Base-by-base conservation (phyloP, 805 yeast species). In the Wickerhamomyces xylosicus region DNA sequence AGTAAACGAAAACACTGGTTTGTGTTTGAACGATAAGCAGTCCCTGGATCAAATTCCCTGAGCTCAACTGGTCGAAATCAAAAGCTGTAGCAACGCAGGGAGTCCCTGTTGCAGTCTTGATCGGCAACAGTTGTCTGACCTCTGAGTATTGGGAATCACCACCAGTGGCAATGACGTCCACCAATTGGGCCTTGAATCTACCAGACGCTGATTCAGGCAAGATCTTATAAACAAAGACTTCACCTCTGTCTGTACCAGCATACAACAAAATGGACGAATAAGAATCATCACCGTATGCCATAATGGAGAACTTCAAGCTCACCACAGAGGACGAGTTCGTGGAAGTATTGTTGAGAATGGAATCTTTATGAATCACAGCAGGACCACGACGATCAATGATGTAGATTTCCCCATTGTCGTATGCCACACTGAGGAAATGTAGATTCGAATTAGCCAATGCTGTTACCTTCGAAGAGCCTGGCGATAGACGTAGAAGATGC, bases 381-480 rank as follows among this genome's bases (percentile, higher is more conserved):
- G 89, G 89, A 64, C 84, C 84, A 42, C 96, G 68, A 40, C 84
- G 66, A 59, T 90, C 97, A 42, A 89, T 62, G 0, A 90, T 77
- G 2, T 80, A 59, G 15, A 90, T 44, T 28, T 75, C 68, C n/a
- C 97, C 97, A 13, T 78, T 70, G 35, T 70, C 71, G 56, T 82
- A 86, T 1, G 84, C 95, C 33, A 85, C 64, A 0, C 83, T 92
- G 8, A 82, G 84, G 62, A 92, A 89, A 0, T 96, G 96, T 36
- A 86, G 67, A 45, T 80, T 72, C 43, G 89, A 79, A 56, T 83
- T 72, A 39, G 71, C 67, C 36, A 89, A 44, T 2, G 84, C 72
- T 0, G 89, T 65, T 9, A 84, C 78, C 13, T 5, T 25, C 29
- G 8, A 10, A 13, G 29, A 10, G 9, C 25, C 25, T 21, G 25